phyloP scores from a whole-genome alignment of 192 early-diverging fungal genomes.

The Podila horticola region DNA sequence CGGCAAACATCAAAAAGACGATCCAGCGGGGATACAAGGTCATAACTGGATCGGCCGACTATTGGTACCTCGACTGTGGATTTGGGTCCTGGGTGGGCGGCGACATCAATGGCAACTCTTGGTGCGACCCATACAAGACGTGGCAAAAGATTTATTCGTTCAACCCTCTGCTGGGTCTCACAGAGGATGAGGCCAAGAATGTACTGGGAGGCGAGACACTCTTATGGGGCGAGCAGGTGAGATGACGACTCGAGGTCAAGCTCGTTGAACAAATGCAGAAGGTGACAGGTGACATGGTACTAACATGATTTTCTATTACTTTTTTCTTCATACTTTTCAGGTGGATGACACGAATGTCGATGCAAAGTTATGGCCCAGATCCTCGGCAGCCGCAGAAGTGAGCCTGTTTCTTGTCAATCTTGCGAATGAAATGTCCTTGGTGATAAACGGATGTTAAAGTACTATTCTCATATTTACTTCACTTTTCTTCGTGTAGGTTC shows the following conservation, averaged over 20 bases:
- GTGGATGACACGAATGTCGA: slow-evolving; percentile 71
- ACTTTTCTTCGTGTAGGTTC: slow-evolving; percentile 17
- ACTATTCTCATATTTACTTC: too few species aligned
- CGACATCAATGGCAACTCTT: slow-evolving; percentile 41
- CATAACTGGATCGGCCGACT: slow-evolving; percentile 70
- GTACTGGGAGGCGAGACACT: slow-evolving; percentile 80
- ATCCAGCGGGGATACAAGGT: slow-evolving; percentile 74
- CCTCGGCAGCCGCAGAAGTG: slow-evolving; percentile 75
- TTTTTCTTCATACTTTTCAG: too few species aligned
- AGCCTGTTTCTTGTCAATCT: neutral
- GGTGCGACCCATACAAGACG: slow-evolving; percentile 76
- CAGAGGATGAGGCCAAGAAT: slow-evolving; percentile 57
- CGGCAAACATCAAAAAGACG: slow-evolving; percentile 64
- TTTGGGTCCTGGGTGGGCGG: slow-evolving; percentile 73
- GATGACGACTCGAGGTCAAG: too few species aligned
- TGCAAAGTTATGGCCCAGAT: slow-evolving; percentile 77
- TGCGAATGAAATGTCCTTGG: neutral
- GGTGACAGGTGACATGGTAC: too few species aligned
- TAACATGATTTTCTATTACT: too few species aligned
- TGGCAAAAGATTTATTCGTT: slow-evolving; percentile 83
- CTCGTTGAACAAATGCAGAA: too few species aligned
- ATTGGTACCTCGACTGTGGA: slow-evolving; percentile 85
- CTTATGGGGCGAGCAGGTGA: slow-evolving; percentile 77
- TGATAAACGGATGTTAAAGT: too few species aligned
- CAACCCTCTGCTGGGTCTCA: slow-evolving; percentile 69